Percentiles rank a stretch among this genome's conserved stretches.
These are phyloP conservation scores for Fermentozyma sake DNA, from an alignment of 1,139 yeast species.

Conservation along the genomic window DNA sequence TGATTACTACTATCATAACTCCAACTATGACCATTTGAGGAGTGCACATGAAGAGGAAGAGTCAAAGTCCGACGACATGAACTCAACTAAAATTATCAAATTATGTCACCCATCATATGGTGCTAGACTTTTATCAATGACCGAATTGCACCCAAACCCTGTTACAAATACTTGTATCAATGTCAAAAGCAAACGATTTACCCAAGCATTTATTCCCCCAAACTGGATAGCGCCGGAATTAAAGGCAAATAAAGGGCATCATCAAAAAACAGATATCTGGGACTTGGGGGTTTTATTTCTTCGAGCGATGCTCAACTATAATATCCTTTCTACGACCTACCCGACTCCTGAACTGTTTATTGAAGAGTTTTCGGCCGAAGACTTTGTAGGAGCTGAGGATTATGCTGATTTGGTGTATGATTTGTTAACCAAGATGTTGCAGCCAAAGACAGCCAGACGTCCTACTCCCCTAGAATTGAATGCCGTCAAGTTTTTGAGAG, in stretches of 20 bases:
- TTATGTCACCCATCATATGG: constrained; percentile 72
- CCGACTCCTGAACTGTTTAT: constrained; percentile 61
- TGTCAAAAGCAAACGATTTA: constrained; percentile 8
- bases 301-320: constrained; percentile 61
- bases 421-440: constrained; percentile 63
- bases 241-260: constrained; percentile 40
- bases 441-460: constrained; percentile 62
- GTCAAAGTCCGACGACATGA: constrained; percentile 3
- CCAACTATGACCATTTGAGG: constrained; percentile 3
- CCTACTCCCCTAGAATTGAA: constrained; percentile 80
- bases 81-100: constrained; percentile 41
- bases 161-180: constrained; percentile 6
- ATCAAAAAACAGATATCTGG: constrained; percentile 89
- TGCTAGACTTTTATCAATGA: constrained; percentile 58
- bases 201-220: constrained; percentile 19
- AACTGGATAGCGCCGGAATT: constrained; percentile 82
- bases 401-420: constrained; percentile 49
- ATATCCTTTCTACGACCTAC: constrained; percentile 42
- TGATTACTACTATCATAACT: constrained; percentile 5
- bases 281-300: constrained; percentile 78
- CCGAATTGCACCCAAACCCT: constrained; percentile 43
- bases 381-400: constrained; percentile 27
- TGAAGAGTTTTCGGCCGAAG: constrained; percentile 33
- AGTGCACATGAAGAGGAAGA: constrained; percentile 3
- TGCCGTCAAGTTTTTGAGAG: constrained; percentile 76